A percentile compares a stretch with the other conserved stretches of the same genome.
These are phyloP conservation scores for Clonostachys chloroleuca DNA, from an alignment of 2,329 filamentous ascomycete species.

Conservation along the genomic window DNA sequence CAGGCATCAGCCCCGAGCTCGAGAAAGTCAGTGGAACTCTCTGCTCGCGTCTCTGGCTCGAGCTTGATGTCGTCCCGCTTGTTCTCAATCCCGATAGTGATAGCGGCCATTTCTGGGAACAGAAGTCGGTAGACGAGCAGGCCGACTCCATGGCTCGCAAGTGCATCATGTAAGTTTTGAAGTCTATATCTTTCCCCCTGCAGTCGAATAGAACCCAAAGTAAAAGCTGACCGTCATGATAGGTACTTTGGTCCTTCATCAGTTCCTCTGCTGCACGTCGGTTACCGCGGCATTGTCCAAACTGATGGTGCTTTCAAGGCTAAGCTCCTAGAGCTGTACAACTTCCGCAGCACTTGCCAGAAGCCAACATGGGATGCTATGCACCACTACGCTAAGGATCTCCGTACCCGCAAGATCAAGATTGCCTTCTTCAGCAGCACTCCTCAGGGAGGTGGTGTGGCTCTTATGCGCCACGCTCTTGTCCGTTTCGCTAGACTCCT, in stretches of 20 bases:
- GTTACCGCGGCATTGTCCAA: constrained; percentile 63
- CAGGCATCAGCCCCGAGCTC: constrained; percentile 60
- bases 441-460: constrained; percentile 78
- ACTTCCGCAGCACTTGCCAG: constrained; percentile 58
- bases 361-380: constrained; percentile 61
- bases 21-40: constrained; percentile 58
- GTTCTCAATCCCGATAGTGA: constrained; percentile 49
- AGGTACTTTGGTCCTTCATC: constrained; percentile 71
- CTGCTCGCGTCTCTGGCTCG: constrained; percentile 68
- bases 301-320: constrained; percentile 65
- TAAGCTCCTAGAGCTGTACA: constrained; percentile 48
- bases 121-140: constrained; percentile 69
- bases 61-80: constrained; percentile 72
- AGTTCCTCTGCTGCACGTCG: constrained; percentile 64
- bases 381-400: constrained; percentile 55
- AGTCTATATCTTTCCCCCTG: neutral
- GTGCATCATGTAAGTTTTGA: constrained; percentile 59
- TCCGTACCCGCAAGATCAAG: constrained; percentile 60
- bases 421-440: constrained; percentile 78
- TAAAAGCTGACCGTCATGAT: neutral
- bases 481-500: constrained; percentile 65
- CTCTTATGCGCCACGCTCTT: constrained; percentile 75
- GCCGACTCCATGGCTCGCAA: constrained; percentile 79
- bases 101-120: constrained; percentile 41
- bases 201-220: neutral